A percentile compares a stretch with the other conserved stretches of the same genome.
These are phyloP conservation scores for Termitomyces bulborhizus DNA, from an alignment of 768 basidiomycete species.

Conservation along the genomic window DNA sequence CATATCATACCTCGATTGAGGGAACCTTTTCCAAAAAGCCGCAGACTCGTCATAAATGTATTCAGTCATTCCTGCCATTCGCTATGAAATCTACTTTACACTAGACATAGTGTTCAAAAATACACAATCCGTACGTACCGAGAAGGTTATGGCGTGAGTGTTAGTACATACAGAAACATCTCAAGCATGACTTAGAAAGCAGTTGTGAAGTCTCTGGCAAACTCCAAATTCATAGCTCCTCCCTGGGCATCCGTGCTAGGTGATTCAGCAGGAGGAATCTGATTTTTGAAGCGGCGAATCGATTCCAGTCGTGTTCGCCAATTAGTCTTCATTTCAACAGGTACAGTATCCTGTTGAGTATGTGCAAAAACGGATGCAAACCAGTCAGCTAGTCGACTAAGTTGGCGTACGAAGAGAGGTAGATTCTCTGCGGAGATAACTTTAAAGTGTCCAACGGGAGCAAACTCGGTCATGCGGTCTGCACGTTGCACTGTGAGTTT, in stretches of 20 bases:
- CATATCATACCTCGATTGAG: too few relatives aligned
- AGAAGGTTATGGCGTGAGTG: neutral
- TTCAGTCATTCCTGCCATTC: too few relatives aligned
- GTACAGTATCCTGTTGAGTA: conserved; percentile 64
- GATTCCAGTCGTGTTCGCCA: conserved; percentile 80
- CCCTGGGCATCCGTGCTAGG: conserved; percentile 25
- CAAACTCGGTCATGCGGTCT: conserved; percentile 88
- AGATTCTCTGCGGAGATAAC: conserved; percentile 85
- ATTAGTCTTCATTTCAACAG: conserved; percentile 80
- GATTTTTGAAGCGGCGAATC: conserved; percentile 64
- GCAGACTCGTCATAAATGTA: too few relatives aligned
- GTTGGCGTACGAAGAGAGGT: conserved; percentile 82
- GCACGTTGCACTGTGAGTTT: conserved; percentile 89
- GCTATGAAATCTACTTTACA: neutral
- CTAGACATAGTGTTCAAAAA: neutral
- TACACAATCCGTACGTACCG: neutral
- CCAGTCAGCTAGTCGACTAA: conserved; percentile 85
- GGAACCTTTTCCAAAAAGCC: too few relatives aligned
- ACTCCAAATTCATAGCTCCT: conserved; percentile 45
- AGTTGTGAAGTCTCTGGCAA: conserved; percentile 53
- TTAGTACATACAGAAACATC: conserved; percentile 3
- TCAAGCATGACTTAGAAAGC: conserved; percentile 29
- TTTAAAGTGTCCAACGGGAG: conserved; percentile 90
- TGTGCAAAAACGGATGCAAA: conserved; percentile 79
- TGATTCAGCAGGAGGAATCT: conserved; percentile 22